phyloP scores from a whole-genome alignment of 768 basidiomycete species.

The Strobilomyces confusus region DNA sequence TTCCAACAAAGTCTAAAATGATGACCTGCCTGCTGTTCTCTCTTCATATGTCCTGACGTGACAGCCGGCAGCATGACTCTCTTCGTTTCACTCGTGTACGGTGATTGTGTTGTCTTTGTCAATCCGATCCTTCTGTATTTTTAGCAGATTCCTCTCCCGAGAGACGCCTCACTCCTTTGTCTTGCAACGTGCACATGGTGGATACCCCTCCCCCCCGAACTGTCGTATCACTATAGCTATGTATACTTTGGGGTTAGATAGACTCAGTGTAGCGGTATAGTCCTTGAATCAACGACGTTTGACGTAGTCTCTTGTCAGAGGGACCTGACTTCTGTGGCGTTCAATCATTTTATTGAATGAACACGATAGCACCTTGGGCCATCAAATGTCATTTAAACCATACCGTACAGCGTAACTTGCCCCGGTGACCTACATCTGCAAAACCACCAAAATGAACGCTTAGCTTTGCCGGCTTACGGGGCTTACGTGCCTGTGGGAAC shows the following conservation, averaged over 20 bases:
- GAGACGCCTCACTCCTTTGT: not conserved
- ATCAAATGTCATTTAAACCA: too few relatives aligned
- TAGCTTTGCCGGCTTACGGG: too few relatives aligned
- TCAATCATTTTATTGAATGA: too few relatives aligned
- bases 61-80: not conserved
- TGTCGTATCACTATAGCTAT: conserved; percentile 21
- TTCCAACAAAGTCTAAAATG: conserved; percentile 16
- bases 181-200: not conserved
- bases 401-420: too few relatives aligned
- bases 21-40: not conserved
- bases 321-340: too few relatives aligned
- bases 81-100: not conserved
- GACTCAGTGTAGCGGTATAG: conserved; percentile 21
- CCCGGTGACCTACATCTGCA: too few relatives aligned
- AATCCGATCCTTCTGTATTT: conserved; percentile 24
- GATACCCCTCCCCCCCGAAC: conserved; percentile 15
- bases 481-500: too few relatives aligned
- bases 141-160: conserved; percentile 15
- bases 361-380: too few relatives aligned
- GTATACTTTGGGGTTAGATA: conserved; percentile 23
- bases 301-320: too few relatives aligned
- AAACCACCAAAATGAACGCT: too few relatives aligned
- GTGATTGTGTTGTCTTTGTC: not conserved
- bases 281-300: not conserved
- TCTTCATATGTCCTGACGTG: not conserved